A percentile compares a stretch with the other conserved stretches of the same genome.
phyloP scores from a whole-genome alignment of 2,329 filamentous ascomycete species.

The Colletotrichum gigasporum region DNA sequence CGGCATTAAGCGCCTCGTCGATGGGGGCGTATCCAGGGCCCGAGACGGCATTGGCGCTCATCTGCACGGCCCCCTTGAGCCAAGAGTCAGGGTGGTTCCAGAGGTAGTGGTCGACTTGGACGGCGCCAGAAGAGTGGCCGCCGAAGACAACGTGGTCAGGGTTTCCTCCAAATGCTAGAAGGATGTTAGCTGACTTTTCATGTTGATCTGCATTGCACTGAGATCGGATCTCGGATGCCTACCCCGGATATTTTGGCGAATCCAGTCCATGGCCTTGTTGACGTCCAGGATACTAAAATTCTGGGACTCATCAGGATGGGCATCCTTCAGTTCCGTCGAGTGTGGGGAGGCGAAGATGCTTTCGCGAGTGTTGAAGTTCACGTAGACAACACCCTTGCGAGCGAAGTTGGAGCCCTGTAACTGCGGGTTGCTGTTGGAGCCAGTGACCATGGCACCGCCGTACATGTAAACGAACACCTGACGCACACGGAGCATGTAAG shows the following conservation, averaged over 20 bases:
- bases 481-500: neutral
- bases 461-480: constrained; percentile 55
- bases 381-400: constrained; percentile 46
- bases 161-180: constrained; percentile 51
- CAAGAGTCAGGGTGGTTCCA: constrained; percentile 50
- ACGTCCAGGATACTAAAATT: constrained; percentile 48
- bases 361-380: constrained; percentile 51
- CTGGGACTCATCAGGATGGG: constrained; percentile 37
- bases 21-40: constrained; percentile 48
- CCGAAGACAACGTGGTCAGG: constrained; percentile 56
- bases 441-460: constrained; percentile 53
- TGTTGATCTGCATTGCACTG: neutral
- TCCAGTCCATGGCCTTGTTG: constrained; percentile 48
- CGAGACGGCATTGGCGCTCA: constrained; percentile 52
- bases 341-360: constrained; percentile 55
- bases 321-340: constrained; percentile 45
- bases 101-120: constrained; percentile 52
- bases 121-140: constrained; percentile 48
- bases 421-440: constrained; percentile 50
- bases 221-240: neutral
- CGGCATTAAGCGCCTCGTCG: constrained; percentile 46
- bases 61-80: constrained; percentile 48
- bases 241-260: constrained; percentile 47
- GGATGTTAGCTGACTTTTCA: neutral
- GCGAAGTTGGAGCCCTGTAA: constrained; percentile 47